These are phyloP conservation scores for Manihot esculenta DNA, from an alignment of 441 rosid species.

Conservation along the genomic window DNA sequence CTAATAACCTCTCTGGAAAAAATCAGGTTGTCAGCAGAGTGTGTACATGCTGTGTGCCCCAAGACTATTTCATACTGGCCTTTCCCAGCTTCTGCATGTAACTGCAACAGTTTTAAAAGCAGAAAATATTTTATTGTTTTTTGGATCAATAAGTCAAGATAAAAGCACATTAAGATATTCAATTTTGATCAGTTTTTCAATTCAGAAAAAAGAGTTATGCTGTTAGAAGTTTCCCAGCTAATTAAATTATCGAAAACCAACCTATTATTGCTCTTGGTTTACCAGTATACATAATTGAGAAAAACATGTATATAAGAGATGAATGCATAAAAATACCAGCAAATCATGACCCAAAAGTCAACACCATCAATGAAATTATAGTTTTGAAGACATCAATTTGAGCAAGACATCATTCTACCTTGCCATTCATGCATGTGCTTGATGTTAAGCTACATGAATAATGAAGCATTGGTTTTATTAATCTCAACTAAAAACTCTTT, in stretches of 20 bases:
- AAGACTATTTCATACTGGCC: constrained; percentile 89
- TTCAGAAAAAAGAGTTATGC: too few species aligned
- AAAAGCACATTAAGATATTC: background rate
- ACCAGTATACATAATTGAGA: background rate
- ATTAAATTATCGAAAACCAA: too few species aligned
- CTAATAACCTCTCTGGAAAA: constrained; percentile 76
- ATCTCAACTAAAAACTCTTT: background rate
- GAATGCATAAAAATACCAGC: background rate
- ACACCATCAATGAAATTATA: background rate
- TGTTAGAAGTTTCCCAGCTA: too few species aligned
- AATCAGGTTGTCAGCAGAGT: constrained; percentile 81
- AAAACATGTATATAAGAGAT: background rate
- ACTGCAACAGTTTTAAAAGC: constrained; percentile 35
- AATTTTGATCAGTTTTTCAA: background rate
- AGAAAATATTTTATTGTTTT: background rate
- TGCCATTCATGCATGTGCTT: background rate
- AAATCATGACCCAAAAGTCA: background rate
- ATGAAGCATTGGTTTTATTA: background rate
- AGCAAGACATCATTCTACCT: too few species aligned
- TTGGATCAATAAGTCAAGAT: background rate
- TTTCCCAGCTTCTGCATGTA: constrained; percentile 88
- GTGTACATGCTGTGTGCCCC: constrained; percentile 49
- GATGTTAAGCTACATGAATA: background rate
- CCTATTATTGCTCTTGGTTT: background rate
- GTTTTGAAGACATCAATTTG: background rate